phyloP scores from a whole-genome alignment of 2,329 filamentous ascomycete species.

The Fusarium sacchari region DNA sequence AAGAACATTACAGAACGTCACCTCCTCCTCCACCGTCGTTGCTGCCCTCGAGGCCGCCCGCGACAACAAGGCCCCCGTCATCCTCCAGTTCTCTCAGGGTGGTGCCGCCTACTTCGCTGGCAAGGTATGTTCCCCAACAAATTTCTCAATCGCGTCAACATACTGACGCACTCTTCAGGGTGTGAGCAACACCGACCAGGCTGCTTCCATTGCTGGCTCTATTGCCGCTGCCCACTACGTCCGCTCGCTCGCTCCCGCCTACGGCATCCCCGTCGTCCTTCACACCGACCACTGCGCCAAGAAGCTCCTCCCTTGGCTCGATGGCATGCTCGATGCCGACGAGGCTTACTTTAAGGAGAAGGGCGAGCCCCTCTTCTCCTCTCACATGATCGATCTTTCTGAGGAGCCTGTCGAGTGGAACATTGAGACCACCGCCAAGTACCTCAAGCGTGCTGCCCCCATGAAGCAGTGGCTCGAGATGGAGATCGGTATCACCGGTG shows the following conservation, averaged over 20 bases:
- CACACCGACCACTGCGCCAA: constrained; percentile 99
- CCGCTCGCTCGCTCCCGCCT: constrained; percentile 84
- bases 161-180: constrained; percentile 58
- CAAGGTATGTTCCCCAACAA: constrained; percentile 64
- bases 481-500: constrained; percentile 88
- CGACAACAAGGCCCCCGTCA: constrained; percentile 89
- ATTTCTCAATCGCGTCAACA: constrained; percentile 14
- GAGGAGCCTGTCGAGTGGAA: constrained; percentile 93
- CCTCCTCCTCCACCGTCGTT: constrained; percentile 82
- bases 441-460: constrained; percentile 92
- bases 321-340: constrained; percentile 94
- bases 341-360: constrained; percentile 95
- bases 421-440: constrained; percentile 89
- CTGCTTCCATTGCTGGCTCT: constrained; percentile 87
- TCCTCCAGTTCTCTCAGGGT: constrained; percentile 93
- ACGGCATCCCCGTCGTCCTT: constrained; percentile 90
- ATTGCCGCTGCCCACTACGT: constrained; percentile 94
- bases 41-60: constrained; percentile 93
- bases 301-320: constrained; percentile 98
- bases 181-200: constrained; percentile 82
- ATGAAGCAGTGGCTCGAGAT: constrained; percentile 99
- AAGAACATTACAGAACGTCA: constrained; percentile 73
- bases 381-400: constrained; percentile 98
- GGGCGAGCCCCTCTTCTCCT: constrained; percentile 92
- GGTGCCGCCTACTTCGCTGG: constrained; percentile 93